Conservation (phyloP, 257 asterid species). For the Scutellaria galericulata region DNA sequence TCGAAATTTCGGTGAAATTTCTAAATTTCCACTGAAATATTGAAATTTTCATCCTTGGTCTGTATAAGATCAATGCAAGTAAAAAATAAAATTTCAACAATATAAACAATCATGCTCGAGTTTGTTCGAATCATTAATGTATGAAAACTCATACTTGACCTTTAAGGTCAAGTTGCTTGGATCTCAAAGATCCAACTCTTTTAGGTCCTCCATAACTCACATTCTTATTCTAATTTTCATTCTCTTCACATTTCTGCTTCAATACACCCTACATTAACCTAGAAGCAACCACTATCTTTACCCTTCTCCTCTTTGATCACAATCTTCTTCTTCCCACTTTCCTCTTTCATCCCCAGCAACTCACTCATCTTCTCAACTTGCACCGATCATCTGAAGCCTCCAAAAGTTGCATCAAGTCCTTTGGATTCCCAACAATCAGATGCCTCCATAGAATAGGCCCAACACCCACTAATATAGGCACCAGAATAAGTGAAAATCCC, state of each 20-base stretch:
- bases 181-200: constrained; percentile 43
- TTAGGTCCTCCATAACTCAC: constrained; percentile 37
- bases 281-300: constrained; percentile 57
- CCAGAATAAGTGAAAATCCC: constrained; percentile 37
- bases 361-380: not conserved
- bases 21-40: too few relatives aligned
- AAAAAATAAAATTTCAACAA: too few relatives aligned
- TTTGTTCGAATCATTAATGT: too few relatives aligned
- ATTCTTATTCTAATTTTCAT: constrained; percentile 36
- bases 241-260: constrained; percentile 44
- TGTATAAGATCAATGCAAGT: too few relatives aligned
- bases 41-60: too few relatives aligned
- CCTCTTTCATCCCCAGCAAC: constrained; percentile 45
- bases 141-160: too few relatives aligned
- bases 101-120: too few relatives aligned
- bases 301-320: constrained; percentile 81
- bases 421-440: constrained; percentile 76
- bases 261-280: constrained; percentile 76
- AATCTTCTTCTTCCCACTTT: constrained; percentile 46
- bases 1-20: too few relatives aligned
- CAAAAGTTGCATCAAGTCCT: constrained; percentile 79
- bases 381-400: constrained; percentile 50
- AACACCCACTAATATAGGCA: constrained; percentile 64
- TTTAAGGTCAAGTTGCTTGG: constrained; percentile 38
- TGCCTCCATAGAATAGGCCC: constrained; percentile 83